Evolutionary conservation across 345 rosid genomes (phyloP), one percentile per base, ranked within the genome.

Genomic region (Turritis glabra): DNA sequence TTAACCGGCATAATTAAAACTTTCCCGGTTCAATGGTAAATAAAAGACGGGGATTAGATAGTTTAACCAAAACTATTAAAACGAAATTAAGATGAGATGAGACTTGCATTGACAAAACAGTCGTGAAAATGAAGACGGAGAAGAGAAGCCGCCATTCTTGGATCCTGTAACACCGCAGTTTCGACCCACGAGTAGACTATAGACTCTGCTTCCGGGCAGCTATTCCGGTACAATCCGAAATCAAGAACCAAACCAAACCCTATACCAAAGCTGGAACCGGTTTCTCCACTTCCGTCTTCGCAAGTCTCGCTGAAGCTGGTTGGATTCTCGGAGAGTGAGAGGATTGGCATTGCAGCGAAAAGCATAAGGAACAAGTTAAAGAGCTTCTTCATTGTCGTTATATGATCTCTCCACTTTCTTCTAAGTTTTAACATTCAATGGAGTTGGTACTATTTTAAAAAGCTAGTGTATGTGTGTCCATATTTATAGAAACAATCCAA

Each of bases 121-220:
- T 91, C 91, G 32, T 87, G 95, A 74, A 91, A 89, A 70, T 89
- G 95, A 64, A 91, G 95, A 33, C 92, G 92, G 61, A 89, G 88
- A 52, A 89, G 79, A 4, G 91, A 89, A 59, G 92, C 90, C 0
- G 97, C 91, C 89, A 91, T 91, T 80, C 92, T 82, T 19, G 89
- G 79, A 74, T 91, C 95, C 29, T 81, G 78, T 38, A 84, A 57
- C 17, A 89, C 78, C 3, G 96, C 86, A 30, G 53, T 81, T 72
- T 87, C 77, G 15, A 89, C 93, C 87, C 79, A 80, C 1, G 90
- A 80, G 57, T 84, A 87, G 71, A 93, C 78, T 5, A 84, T 62
- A 52, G 92, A 68, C 67, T 91, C 87, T 13, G 88, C 92, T 63
- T 86, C 88, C 0, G 97, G 97, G 54, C 94, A 93, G 67, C 81